These are phyloP conservation scores for Fusarium tricinctum DNA, from an alignment of 2,329 filamentous ascomycete species.

Conservation along the genomic window DNA sequence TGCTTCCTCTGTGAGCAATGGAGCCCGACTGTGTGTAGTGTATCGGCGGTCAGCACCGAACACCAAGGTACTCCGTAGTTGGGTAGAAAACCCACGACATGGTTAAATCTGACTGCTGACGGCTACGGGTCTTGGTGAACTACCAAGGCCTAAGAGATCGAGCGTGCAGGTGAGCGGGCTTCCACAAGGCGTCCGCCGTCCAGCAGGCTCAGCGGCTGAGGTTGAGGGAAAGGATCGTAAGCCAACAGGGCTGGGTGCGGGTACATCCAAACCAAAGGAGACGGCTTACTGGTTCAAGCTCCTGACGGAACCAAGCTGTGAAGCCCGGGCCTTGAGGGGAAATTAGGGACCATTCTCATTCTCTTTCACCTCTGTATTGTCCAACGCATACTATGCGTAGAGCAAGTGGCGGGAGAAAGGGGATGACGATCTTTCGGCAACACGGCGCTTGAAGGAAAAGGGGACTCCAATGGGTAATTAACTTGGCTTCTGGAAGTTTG, in stretches of 20 bases:
- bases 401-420: constrained; percentile 32
- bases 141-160: constrained; percentile 23
- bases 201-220: constrained; percentile 45
- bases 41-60: constrained; percentile 42
- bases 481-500: constrained; percentile 36
- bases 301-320: constrained; percentile 23
- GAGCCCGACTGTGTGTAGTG: constrained; percentile 12
- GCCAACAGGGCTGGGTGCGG: constrained; percentile 46
- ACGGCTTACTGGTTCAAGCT: constrained; percentile 33
- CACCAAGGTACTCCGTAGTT: constrained; percentile 15
- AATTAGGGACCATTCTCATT: constrained; percentile 39
- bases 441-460: constrained; percentile 24
- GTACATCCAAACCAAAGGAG: constrained; percentile 23
- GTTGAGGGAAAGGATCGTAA: constrained; percentile 46
- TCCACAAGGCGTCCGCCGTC: constrained; percentile 43
- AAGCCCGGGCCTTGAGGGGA: constrained; percentile 39
- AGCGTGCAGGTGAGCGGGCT: constrained; percentile 40
- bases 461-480: constrained; percentile 24
- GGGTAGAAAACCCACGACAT: constrained; percentile 15
- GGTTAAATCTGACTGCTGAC: constrained; percentile 47
- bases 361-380: constrained; percentile 6
- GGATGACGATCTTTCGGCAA: constrained; percentile 33
- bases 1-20: constrained; percentile 8
- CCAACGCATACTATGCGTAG: constrained; percentile 33
- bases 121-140: constrained; percentile 8